A percentile compares a stretch with the other conserved stretches of the same genome.
Conservation (phyloP, 202 grass and related monocot species). For the Musa balbisiana region DNA sequence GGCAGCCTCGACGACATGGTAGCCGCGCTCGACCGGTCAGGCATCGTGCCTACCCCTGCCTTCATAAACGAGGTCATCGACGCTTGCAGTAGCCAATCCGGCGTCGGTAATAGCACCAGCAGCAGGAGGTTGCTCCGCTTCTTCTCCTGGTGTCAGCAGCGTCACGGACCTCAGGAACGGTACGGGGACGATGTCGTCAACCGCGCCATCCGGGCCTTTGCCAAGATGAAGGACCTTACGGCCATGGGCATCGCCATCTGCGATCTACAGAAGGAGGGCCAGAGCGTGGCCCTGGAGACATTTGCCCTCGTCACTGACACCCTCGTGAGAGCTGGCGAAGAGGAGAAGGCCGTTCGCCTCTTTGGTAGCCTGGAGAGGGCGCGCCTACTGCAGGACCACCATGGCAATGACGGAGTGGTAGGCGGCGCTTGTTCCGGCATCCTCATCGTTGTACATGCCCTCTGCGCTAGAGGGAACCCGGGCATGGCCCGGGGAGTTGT, state of each 20-base stretch:
- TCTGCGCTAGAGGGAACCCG: conserved; percentile 52
- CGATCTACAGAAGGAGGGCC: conserved; percentile 28
- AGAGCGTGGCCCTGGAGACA: conserved; percentile 36
- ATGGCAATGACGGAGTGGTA: background rate
- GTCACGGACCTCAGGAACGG: conserved; percentile 8
- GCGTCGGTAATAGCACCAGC: background rate
- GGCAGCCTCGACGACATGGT: conserved; percentile 61
- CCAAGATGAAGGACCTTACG: conserved; percentile 31
- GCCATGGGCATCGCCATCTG: conserved; percentile 36
- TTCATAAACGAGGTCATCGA: conserved; percentile 32
- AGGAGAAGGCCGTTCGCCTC: conserved; percentile 42
- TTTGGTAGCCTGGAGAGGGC: conserved; percentile 42
- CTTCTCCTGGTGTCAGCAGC: conserved; percentile 45
- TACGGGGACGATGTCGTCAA: conserved; percentile 25
- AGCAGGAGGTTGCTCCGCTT: conserved; percentile 49
- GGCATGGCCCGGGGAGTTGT: conserved; percentile 40
- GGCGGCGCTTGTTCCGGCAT: conserved; percentile 32
- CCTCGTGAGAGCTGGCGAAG: conserved; percentile 41
- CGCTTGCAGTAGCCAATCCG: conserved; percentile 20
- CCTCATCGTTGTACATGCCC: conserved; percentile 39
- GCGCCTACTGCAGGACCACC: conserved; percentile 11
- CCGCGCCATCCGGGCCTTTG: conserved; percentile 35
- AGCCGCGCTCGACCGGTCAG: conserved; percentile 31
- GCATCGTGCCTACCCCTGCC: conserved; percentile 24
- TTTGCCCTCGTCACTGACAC: conserved; percentile 38